phyloP scores from a whole-genome alignment of 208 protist species.

The Wallacemonas sp. region DNA sequence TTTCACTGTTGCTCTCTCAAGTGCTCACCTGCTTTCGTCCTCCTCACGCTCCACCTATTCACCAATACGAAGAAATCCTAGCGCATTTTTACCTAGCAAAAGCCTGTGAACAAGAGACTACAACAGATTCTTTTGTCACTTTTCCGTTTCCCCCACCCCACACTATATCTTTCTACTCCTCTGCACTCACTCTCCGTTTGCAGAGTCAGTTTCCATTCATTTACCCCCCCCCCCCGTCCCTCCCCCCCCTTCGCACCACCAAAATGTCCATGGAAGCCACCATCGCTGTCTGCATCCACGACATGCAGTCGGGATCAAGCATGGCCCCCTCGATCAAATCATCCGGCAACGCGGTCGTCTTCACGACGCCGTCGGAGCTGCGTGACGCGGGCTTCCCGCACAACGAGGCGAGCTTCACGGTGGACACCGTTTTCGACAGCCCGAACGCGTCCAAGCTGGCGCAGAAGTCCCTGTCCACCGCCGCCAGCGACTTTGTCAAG shows the following conservation, averaged over 20 bases:
- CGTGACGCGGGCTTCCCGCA: conserved; percentile 73
- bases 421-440: conserved; percentile 55
- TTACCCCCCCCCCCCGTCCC: conserved; percentile 10
- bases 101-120: not conserved
- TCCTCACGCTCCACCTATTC: no score
- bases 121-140: conserved; percentile 12
- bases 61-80: not conserved
- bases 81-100: not conserved
- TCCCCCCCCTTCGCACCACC: no score
- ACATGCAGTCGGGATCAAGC: conserved; percentile 36
- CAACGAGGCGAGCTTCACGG: conserved; percentile 56
- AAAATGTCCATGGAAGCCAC: conserved; percentile 79
- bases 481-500: conserved; percentile 54
- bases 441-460: conserved; percentile 37
- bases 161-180: conserved; percentile 10
- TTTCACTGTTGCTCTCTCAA: no score
- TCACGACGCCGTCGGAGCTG: conserved; percentile 54
- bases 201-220: conserved; percentile 12
- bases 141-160: conserved; percentile 12
- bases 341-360: conserved; percentile 55
- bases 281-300: conserved; percentile 70
- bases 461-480: conserved; percentile 35
- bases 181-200: conserved; percentile 1
- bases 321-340: conserved; percentile 40
- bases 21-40: no score